Percentiles rank a stretch among this genome's conserved stretches.
These are phyloP conservation scores for Diutina neorugosa DNA, from an alignment of 1,139 yeast species.

Conservation along the genomic window DNA sequence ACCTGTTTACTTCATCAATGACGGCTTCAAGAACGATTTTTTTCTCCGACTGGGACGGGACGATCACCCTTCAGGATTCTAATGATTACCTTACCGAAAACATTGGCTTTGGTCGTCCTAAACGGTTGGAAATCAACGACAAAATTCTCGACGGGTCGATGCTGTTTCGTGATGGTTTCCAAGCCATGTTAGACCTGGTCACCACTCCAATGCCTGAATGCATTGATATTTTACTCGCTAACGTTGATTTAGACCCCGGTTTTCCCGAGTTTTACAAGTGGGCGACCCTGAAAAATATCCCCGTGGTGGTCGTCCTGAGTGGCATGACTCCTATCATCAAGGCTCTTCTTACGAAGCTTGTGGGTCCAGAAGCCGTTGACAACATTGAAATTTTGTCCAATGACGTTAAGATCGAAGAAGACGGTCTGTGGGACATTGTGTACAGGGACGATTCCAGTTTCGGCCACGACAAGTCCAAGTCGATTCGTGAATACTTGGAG, in stretches of 20 bases:
- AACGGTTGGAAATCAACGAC: conserved; percentile 57
- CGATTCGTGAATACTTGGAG: conserved; percentile 56
- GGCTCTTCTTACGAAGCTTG: conserved; percentile 59
- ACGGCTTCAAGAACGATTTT: conserved; percentile 33
- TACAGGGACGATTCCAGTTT: conserved; percentile 77
- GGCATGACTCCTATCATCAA: conserved; percentile 91
- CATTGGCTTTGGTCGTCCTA: conserved; percentile 71
- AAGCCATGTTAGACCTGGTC: conserved; percentile 72
- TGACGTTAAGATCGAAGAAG: conserved; percentile 46
- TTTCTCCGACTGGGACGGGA: conserved; percentile 96
- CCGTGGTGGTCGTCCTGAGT: conserved; percentile 69
- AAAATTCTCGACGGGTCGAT: conserved; percentile 58
- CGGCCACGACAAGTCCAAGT: conserved; percentile 89
- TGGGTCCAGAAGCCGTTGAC: conserved; percentile 64
- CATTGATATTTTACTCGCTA: conserved; percentile 45
- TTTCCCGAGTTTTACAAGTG: conserved; percentile 72
- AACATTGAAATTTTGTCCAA: conserved; percentile 77
- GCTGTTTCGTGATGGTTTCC: conserved; percentile 74
- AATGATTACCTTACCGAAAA: conserved; percentile 85
- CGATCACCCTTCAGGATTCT: conserved; percentile 83
- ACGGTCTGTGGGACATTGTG: conserved; percentile 62
- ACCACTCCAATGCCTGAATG: conserved; percentile 73
- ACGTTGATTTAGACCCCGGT: conserved; percentile 81
- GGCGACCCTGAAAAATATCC: conserved; percentile 60
- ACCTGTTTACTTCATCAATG: background rate